A percentile compares a stretch with the other conserved stretches of the same genome.
phyloP scores from a whole-genome alignment of 2,329 filamentous ascomycete species.

The Phialophora tarda region DNA sequence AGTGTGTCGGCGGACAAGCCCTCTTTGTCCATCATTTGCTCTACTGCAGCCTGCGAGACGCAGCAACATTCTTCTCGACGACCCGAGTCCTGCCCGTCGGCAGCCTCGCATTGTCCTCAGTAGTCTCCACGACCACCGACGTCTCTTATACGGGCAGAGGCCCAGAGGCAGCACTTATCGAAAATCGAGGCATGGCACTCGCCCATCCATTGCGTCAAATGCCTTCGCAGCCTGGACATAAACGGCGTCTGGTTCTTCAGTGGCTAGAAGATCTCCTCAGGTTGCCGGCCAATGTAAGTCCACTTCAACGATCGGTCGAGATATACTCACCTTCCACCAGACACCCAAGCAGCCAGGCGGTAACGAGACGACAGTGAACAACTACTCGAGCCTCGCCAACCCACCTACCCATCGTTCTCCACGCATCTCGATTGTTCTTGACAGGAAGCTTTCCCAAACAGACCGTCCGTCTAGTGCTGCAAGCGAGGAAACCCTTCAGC shows the following conservation, averaged over 20 bases:
- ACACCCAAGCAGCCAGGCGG: not conserved
- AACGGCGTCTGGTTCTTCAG: conserved; percentile 1
- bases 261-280: not conserved
- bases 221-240: conserved; percentile 6
- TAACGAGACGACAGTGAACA: not conserved
- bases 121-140: not conserved
- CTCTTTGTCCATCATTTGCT: not conserved
- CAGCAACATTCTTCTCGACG: not conserved
- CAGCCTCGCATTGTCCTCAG: not conserved
- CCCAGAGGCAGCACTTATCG: not conserved
- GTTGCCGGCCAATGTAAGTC: not conserved
- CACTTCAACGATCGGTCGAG: not conserved
- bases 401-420: not conserved
- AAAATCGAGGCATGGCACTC: not conserved
- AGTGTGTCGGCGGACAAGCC: not conserved
- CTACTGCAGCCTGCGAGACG: not conserved
- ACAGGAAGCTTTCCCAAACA: not conserved
- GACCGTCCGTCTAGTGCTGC: not conserved
- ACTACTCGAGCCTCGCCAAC: not conserved
- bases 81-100: not conserved
- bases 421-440: not conserved
- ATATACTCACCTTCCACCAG: not conserved
- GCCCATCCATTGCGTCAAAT: not conserved
- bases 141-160: not conserved
- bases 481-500: not conserved